phyloP scores from a whole-genome alignment of 2,329 filamentous ascomycete genomes.

The Septoria linicola region DNA sequence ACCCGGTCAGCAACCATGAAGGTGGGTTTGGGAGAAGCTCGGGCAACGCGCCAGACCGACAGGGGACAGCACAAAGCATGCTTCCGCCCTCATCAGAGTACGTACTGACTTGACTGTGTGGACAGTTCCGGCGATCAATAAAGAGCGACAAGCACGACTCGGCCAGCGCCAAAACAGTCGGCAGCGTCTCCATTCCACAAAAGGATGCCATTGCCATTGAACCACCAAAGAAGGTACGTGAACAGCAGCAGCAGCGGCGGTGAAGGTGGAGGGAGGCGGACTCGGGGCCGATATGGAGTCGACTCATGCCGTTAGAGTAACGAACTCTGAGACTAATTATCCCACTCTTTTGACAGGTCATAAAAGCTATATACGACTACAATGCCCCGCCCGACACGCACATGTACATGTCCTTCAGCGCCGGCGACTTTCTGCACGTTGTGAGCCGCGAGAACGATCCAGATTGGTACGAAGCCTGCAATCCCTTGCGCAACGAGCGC shows the following conservation, averaged over 20 bases:
- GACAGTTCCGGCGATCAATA: conserved; percentile 73
- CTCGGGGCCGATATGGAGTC: not conserved
- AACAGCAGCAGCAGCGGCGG: not conserved
- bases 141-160: conserved; percentile 77
- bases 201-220: conserved; percentile 87
- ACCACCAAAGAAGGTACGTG: conserved; percentile 82
- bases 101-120: conserved; percentile 8
- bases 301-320: conserved; percentile 4
- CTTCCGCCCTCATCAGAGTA: not conserved
- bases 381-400: conserved; percentile 62
- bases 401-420: conserved; percentile 77
- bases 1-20: conserved; percentile 12
- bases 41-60: conserved; percentile 25
- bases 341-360: conserved; percentile 62
- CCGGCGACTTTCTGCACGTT: conserved; percentile 97
- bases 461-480: conserved; percentile 99
- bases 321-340: conserved; percentile 17
- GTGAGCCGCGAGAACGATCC: conserved; percentile 90
- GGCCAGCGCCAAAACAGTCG: conserved; percentile 47
- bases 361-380: conserved; percentile 94
- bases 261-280: not conserved
- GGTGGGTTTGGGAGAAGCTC: conserved; percentile 10
- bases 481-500: conserved; percentile 82
- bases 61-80: conserved; percentile 10
- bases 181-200: conserved; percentile 73